Evolutionary conservation across 768 basidiomycete species (phyloP).

Genomic region (Gymnopilus dilepis): DNA sequence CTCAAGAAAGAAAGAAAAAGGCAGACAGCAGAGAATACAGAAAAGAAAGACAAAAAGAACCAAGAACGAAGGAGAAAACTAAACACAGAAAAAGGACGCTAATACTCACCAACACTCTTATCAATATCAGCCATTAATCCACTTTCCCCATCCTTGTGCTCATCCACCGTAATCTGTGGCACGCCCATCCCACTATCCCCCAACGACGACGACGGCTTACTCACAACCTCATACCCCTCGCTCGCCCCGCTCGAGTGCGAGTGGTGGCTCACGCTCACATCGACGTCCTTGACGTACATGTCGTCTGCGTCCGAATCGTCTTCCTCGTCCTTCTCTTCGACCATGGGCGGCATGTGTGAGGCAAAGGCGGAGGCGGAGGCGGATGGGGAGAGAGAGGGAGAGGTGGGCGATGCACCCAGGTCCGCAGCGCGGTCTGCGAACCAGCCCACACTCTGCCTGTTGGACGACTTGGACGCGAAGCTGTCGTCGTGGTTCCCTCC

Average conservation of each 20-base stretch:
- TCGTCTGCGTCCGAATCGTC: conserved; percentile 27
- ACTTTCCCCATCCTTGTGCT: conserved; percentile 32
- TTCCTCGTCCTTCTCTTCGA: conserved; percentile 56
- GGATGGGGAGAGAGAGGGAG: conserved; percentile 30
- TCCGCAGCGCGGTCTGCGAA: conserved; percentile 87
- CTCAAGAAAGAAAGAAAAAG: no score
- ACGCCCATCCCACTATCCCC: conserved; percentile 28
- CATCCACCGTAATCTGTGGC: conserved; percentile 65
- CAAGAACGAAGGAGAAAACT: conserved; percentile 10
- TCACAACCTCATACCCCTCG: background rate
- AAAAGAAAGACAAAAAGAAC: no score
- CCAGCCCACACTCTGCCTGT: conserved; percentile 90
- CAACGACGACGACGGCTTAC: background rate
- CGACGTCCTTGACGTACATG: no score
- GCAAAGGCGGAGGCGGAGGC: conserved; percentile 44
- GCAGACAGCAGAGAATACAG: no score
- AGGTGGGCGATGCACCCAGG: conserved; percentile 38
- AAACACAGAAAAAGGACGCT: background rate
- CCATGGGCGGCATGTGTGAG: background rate
- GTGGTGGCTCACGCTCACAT: no score
- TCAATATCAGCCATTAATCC: conserved; percentile 80
- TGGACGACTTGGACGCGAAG: conserved; percentile 38
- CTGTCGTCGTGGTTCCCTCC: conserved; percentile 25
- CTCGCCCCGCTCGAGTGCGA: no score
- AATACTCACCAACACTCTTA: conserved; percentile 56